Conservation (phyloP, 2,329 filamentous ascomycete genomes). For the Diplodia sapinea region DNA sequence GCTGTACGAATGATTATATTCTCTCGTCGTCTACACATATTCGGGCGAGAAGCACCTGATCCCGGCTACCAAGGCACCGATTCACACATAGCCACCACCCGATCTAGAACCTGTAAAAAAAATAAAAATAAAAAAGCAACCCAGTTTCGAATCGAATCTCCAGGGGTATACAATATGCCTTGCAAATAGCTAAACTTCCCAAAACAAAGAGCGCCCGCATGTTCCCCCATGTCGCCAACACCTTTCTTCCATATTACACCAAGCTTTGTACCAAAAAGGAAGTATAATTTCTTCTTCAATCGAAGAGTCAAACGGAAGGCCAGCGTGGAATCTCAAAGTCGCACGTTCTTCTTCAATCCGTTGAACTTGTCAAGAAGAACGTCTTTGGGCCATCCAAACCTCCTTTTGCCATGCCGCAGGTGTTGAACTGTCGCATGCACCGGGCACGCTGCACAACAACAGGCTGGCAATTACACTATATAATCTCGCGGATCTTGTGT, state of each 20-base stretch:
- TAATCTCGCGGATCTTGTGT: slow-evolving; percentile 1
- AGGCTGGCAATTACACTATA: slow-evolving; percentile 14
- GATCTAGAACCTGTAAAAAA: background rate
- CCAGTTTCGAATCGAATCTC: slow-evolving; percentile 19
- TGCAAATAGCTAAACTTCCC: slow-evolving; percentile 23
- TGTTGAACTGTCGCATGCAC: slow-evolving; percentile 1
- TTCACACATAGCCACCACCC: background rate
- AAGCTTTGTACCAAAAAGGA: slow-evolving; percentile 5
- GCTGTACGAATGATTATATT: background rate
- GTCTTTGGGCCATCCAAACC: slow-evolving; percentile 9
- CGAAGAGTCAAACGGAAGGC: slow-evolving; percentile 14
- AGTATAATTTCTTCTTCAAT: slow-evolving; percentile 3
- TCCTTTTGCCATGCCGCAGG: slow-evolving; percentile 16
- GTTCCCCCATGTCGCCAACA: slow-evolving; percentile 10
- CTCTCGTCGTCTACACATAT: background rate
- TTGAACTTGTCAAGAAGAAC: slow-evolving; percentile 1
- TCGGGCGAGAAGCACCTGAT: no score
- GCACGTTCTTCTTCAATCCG: background rate
- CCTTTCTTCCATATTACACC: slow-evolving; percentile 11
- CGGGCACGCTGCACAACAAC: slow-evolving; percentile 5
- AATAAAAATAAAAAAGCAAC: background rate
- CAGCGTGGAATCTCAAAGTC: slow-evolving; percentile 9
- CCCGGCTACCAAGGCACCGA: no score
- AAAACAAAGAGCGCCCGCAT: slow-evolving; percentile 21
- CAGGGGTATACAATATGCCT: slow-evolving; percentile 27